Evolutionary conservation across 371 early-diverging fungal species (phyloP), one percentile per base, ranked within the genome.

Genomic region (Nosema bombycis): DNA sequence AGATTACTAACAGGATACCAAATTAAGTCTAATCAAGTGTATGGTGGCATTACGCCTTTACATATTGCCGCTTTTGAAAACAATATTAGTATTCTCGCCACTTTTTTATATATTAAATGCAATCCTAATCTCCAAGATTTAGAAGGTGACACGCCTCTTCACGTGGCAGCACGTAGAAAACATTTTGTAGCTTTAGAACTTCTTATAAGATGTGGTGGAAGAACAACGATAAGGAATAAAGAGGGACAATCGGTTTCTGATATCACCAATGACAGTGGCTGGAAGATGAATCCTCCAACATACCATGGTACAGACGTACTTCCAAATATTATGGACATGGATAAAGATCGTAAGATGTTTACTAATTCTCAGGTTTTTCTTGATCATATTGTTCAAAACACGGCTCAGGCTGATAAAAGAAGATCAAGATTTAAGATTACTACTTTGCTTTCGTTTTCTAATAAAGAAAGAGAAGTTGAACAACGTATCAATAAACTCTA

Each of bases 41-140:
- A 71, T 54, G 63, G 75, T 77, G 79, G 79, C 26, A 34, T 70
- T 3, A 72, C 79, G 14, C 79, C 82, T 18, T 57, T 82, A 0
- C 82, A 82, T 38, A 21, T 70, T 24, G 56, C 62, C n/a, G 36
- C 77, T 0, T 61, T 38, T 30, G 24, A 26, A 56, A 33, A 32
- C 18, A 58, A 76, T 32, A 58, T 76, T 12, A 70, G 67, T 60
- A 21, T 23, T 1, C 14, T 65, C 0, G 30, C 70, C 38, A 70
- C 77, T 37, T 70, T 66, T 28, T n/a, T 76, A 23, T 36, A 60
- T 14, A 21, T 70, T 0, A 70, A 38, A 70, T 23, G 30, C 6
- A 29, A 76, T 62, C 36, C 38, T 0, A 70, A 76, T 69, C 24
- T 70, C 1, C 58, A 54, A 61, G 77, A 76, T 46, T 12, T 4